phyloP scores from a whole-genome alignment of 108 stramenopile genomes.

The Cyclotella distinguenda region DNA sequence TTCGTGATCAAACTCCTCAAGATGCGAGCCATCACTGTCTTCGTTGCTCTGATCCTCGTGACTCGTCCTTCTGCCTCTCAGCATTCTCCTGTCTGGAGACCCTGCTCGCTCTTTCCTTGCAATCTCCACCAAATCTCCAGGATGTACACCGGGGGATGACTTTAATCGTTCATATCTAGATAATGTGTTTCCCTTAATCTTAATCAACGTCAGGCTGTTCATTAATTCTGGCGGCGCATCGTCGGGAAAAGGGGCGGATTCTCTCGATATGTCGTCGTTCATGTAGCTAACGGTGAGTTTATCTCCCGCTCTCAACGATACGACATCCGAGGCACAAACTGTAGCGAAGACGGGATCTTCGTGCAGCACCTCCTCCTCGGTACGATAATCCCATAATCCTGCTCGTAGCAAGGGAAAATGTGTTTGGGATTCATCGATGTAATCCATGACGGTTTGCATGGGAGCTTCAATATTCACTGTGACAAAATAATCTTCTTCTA shows the following conservation, averaged over 20 bases:
- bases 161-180: slow-evolving; percentile 40
- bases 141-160: slow-evolving; percentile 19
- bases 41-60: not conserved
- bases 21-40: slow-evolving; percentile 12
- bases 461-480: slow-evolving; percentile 50
- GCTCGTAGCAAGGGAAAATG: slow-evolving; percentile 43
- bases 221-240: slow-evolving; percentile 40
- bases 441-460: slow-evolving; percentile 43
- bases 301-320: slow-evolving; percentile 37
- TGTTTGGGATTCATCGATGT: slow-evolving; percentile 41
- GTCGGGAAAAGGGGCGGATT: slow-evolving; percentile 34
- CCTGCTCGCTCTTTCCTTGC: slow-evolving; percentile 6
- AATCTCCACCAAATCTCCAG: not conserved
- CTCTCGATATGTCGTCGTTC: slow-evolving; percentile 47
- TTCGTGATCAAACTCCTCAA: slow-evolving; percentile 17
- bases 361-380: slow-evolving; percentile 41
- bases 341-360: slow-evolving; percentile 50
- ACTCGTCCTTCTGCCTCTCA: not conserved
- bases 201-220: slow-evolving; percentile 39
- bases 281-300: slow-evolving; percentile 38
- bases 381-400: slow-evolving; percentile 44
- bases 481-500: slow-evolving; percentile 47
- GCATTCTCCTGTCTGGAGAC: not conserved
- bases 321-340: slow-evolving; percentile 44
- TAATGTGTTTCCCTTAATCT: slow-evolving; percentile 41